These are phyloP conservation scores for Stipa capillata DNA, from an alignment of 176 grass and related monocot species.

Conservation along the genomic window DNA sequence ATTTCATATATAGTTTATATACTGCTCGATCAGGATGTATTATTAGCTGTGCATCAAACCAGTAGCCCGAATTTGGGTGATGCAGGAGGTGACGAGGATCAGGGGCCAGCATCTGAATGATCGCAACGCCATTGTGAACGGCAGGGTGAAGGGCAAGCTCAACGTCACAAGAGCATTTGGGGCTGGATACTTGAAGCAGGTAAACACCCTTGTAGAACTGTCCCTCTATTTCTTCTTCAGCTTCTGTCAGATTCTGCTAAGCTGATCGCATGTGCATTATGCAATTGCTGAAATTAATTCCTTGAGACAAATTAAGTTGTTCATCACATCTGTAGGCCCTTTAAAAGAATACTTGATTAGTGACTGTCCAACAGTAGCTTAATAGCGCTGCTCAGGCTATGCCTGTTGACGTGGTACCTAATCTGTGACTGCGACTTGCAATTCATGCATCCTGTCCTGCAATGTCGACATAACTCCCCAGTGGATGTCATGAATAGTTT, in stretches of 20 bases:
- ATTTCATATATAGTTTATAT: slow-evolving; percentile 1
- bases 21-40: background rate
- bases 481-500: background rate
- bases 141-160: slow-evolving; percentile 79
- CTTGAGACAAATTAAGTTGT: background rate
- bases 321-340: background rate
- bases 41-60: background rate
- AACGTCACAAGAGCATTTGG: slow-evolving; percentile 83
- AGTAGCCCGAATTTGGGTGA: background rate
- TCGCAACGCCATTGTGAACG: slow-evolving; percentile 32
- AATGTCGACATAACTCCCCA: background rate
- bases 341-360: slow-evolving; percentile 7
- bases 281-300: background rate
- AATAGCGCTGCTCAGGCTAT: background rate
- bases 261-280: background rate
- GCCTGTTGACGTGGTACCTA: background rate
- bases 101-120: slow-evolving; percentile 47
- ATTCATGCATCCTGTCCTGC: background rate
- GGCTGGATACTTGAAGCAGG: slow-evolving; percentile 71
- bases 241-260: background rate
- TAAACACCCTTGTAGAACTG: background rate
- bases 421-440: background rate
- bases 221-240: background rate
- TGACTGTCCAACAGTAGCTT: background rate
- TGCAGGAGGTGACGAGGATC: slow-evolving; percentile 63